phyloP scores from a whole-genome alignment of 495 filamentous ascomycete species.

The Bacidia rubella region DNA sequence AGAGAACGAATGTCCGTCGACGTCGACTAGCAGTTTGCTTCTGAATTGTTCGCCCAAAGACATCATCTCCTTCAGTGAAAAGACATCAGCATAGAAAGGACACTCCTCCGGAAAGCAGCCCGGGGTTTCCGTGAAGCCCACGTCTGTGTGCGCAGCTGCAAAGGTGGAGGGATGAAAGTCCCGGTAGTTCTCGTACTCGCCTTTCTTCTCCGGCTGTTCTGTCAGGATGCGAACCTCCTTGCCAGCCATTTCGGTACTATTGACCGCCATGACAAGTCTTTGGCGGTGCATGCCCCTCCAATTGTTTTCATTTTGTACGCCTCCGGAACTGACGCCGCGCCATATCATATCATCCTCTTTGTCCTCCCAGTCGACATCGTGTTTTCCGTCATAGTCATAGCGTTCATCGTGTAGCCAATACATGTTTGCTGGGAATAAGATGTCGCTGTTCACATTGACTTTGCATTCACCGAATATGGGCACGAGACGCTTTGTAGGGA shows the following conservation, averaged over 20 bases:
- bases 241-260: conserved; percentile 40
- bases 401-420: conserved; percentile 58
- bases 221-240: conserved; percentile 19
- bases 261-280: conserved; percentile 57
- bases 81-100: conserved; percentile 27
- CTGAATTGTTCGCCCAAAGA: conserved; percentile 40
- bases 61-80: conserved; percentile 19
- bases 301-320: conserved; percentile 45
- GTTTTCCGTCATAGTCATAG: conserved; percentile 44
- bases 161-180: conserved; percentile 25
- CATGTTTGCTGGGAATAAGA: conserved; percentile 65
- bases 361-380: conserved; percentile 35
- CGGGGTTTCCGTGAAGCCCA: conserved; percentile 30
- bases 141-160: conserved; percentile 29
- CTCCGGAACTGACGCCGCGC: conserved; percentile 59
- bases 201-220: conserved; percentile 19
- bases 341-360: conserved; percentile 48
- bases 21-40: conserved; percentile 49
- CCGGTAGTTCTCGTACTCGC: conserved; percentile 19
- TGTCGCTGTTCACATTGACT: conserved; percentile 63
- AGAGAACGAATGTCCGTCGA: conserved; percentile 62
- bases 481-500: conserved; percentile 43
- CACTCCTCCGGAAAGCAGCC: conserved; percentile 32
- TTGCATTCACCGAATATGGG: conserved; percentile 70
- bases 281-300: conserved; percentile 62